Percentiles rank a stretch among this genome's conserved stretches.
phyloP scores from a whole-genome alignment of 176 grass and related monocot genomes.

The Zoysia japonica region DNA sequence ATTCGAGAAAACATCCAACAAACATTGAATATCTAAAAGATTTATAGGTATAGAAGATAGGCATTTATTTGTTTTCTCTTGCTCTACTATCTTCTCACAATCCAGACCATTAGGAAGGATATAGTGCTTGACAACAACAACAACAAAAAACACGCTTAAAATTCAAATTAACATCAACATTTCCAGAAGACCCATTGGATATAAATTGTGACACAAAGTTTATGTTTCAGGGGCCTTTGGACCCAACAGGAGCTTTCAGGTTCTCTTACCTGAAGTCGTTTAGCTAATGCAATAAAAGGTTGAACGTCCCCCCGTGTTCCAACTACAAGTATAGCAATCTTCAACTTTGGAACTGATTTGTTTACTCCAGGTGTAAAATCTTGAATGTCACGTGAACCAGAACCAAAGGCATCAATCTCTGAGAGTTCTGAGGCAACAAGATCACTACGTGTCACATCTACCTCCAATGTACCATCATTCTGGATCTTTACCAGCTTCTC shows the following conservation, averaged over 20 bases:
- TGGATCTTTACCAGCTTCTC: constrained; percentile 85
- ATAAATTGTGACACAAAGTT: neutral
- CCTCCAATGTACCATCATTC: constrained; percentile 82
- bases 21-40: constrained; percentile 15
- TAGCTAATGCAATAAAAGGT: constrained; percentile 98
- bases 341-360: constrained; percentile 91
- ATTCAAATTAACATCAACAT: neutral
- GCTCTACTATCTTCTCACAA: constrained; percentile 5
- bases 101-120: neutral
- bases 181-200: neutral
- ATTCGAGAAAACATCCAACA: constrained; percentile 13
- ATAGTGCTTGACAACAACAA: neutral
- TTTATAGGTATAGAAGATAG: neutral
- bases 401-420: constrained; percentile 84
- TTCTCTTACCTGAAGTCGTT: constrained; percentile 82
- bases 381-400: constrained; percentile 32
- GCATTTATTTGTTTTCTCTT: neutral
- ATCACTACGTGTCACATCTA: constrained; percentile 61
- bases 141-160: neutral
- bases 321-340: constrained; percentile 95
- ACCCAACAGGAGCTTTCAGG: constrained; percentile 25
- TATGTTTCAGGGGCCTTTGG: neutral
- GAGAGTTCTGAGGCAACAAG: constrained; percentile 83
- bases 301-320: constrained; percentile 98
- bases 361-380: constrained; percentile 46